phyloP scores from a whole-genome alignment of 306 rosid species.

The Vachellia collinsii region DNA sequence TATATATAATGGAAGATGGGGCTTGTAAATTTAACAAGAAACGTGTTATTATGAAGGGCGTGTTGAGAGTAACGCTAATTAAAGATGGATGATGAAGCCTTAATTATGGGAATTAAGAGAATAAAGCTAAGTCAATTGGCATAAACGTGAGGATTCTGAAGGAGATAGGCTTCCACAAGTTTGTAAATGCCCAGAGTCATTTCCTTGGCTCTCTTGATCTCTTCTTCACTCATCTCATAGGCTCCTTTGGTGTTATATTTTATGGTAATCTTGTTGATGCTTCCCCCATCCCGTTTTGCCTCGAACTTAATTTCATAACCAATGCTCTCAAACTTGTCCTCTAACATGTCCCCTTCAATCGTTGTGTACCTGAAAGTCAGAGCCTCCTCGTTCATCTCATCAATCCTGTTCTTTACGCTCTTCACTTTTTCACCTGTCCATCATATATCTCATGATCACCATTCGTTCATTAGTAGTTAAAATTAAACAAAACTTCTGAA shows the following conservation, averaged over 20 bases:
- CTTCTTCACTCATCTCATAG: constrained; percentile 46
- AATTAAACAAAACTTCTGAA: too few relatives aligned
- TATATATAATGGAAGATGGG: too few relatives aligned
- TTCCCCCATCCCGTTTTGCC: constrained; percentile 46
- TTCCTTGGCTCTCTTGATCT: constrained; percentile 44
- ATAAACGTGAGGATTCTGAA: constrained; percentile 44
- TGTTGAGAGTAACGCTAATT: neutral
- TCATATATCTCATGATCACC: neutral
- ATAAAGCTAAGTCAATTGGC: neutral
- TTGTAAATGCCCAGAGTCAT: constrained; percentile 42
- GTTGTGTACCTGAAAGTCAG: constrained; percentile 32
- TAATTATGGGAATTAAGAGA: neutral
- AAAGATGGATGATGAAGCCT: neutral
- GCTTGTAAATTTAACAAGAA: too few relatives aligned
- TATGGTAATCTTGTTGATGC: constrained; percentile 39
- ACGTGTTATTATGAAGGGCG: too few relatives aligned
- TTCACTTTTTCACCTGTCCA: constrained; percentile 10
- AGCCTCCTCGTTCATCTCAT: constrained; percentile 35
- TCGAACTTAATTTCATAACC: constrained; percentile 45
- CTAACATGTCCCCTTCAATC: constrained; percentile 38
- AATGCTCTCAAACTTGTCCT: constrained; percentile 46
- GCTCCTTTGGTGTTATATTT: constrained; percentile 48
- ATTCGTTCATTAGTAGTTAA: too few relatives aligned
- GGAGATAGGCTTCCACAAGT: constrained; percentile 34
- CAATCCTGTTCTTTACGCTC: constrained; percentile 34